Evolutionary conservation across 2,329 filamentous ascomycete species (phyloP).

Genomic region (Neonectria neomacrospora): DNA sequence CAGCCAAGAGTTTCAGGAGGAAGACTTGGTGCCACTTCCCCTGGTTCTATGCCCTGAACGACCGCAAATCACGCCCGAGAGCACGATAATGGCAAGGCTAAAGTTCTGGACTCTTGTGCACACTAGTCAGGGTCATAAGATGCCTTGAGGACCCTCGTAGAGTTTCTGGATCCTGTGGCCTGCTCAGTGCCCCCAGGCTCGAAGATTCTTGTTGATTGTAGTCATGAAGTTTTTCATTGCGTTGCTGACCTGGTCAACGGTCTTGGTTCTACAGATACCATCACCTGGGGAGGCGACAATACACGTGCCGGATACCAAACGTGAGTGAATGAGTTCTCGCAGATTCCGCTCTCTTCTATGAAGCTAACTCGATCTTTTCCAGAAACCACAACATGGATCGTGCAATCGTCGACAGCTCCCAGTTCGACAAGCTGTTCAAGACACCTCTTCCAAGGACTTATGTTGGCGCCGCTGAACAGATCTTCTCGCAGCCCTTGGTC

Average conservation of each 20-base stretch:
- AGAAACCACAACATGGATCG: constrained; percentile 73
- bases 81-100: background rate
- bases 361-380: rapidly evolving
- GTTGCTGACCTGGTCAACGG: constrained; percentile 49
- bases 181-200: background rate
- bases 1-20: background rate
- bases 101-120: background rate
- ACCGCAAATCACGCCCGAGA: background rate
- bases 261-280: constrained; percentile 62
- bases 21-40: background rate
- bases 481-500: constrained; percentile 62
- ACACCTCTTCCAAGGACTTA: constrained; percentile 64
- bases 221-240: constrained; percentile 43
- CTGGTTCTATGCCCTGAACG: background rate
- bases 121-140: background rate
- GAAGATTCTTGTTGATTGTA: background rate
- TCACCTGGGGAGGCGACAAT: constrained; percentile 70
- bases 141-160: background rate
- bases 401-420: constrained; percentile 62
- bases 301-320: constrained; percentile 63
- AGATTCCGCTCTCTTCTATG: rapidly evolving
- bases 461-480: constrained; percentile 60
- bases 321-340: constrained; percentile 48
- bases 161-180: background rate
- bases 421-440: constrained; percentile 67